phyloP scores from a whole-genome alignment of 495 filamentous ascomycete species.

The Lasiosphaeria hispida region DNA sequence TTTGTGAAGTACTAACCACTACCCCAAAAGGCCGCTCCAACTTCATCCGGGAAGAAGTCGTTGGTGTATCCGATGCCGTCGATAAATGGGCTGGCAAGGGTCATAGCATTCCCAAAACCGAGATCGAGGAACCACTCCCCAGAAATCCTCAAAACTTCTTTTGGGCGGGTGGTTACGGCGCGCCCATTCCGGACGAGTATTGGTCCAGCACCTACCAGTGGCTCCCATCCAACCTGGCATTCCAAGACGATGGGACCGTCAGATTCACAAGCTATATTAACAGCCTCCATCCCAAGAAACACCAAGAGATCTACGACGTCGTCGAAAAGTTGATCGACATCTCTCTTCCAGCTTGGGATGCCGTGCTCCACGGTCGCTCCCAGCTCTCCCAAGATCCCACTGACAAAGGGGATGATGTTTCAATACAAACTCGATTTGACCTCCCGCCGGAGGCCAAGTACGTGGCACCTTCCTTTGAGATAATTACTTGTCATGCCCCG shows the following conservation, averaged over 20 bases:
- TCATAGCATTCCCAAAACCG: constrained; percentile 15
- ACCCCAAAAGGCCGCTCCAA: constrained; percentile 14
- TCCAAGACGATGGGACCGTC: constrained; percentile 52
- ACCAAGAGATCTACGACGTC: constrained; percentile 48
- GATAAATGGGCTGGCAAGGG: constrained; percentile 34
- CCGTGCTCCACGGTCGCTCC: constrained; percentile 14
- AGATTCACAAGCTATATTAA: constrained; percentile 70
- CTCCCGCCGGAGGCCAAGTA: background rate
- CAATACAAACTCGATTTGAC: background rate
- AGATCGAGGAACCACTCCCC: too few relatives aligned
- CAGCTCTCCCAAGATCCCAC: constrained; percentile 33
- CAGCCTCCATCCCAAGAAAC: constrained; percentile 54
- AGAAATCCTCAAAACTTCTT: too few relatives aligned
- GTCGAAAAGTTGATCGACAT: constrained; percentile 53
- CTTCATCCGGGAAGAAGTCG: constrained; percentile 37
- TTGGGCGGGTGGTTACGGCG: constrained; percentile 11
- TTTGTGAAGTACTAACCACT: background rate
- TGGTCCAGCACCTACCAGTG: constrained; percentile 57
- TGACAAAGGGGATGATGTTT: constrained; percentile 48
- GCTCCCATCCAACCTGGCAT: constrained; percentile 57
- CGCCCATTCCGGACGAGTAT: constrained; percentile 8
- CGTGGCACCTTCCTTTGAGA: background rate
- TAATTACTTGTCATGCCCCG: background rate
- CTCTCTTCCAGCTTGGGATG: constrained; percentile 56
- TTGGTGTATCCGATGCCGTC: constrained; percentile 29